Evolutionary conservation across 345 rosid genomes (phyloP).

Genomic region (Lepidium sativum): DNA sequence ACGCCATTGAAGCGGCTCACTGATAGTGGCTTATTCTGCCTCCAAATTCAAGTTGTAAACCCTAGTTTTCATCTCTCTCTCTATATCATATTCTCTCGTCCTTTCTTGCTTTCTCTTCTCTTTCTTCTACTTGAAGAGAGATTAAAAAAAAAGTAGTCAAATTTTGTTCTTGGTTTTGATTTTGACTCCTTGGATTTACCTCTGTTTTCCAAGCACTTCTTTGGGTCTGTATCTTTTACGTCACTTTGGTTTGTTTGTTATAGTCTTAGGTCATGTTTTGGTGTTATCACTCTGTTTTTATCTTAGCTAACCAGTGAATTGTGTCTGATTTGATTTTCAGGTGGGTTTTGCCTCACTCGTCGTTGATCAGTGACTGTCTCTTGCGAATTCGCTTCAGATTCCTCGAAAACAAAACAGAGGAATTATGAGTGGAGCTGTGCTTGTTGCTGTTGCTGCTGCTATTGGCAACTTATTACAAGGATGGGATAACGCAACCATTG

Average conservation of each 20-base stretch:
- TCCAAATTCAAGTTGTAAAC: constrained; percentile 22
- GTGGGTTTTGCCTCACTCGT: constrained; percentile 15
- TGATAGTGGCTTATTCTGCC: constrained; percentile 35
- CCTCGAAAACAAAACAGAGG: not conserved
- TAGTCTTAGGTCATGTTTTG: constrained; percentile 13
- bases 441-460: constrained; percentile 85
- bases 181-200: constrained; percentile 27
- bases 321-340: constrained; percentile 28
- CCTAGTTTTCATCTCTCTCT: constrained; percentile 25
- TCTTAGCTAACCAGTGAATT: constrained; percentile 8
- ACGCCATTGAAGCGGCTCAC: constrained; percentile 36
- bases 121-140: constrained; percentile 20
- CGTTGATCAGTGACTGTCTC: constrained; percentile 4
- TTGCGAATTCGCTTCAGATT: constrained; percentile 19
- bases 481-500: constrained; percentile 98
- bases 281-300: constrained; percentile 5
- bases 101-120: constrained; percentile 17
- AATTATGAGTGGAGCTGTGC: constrained; percentile 86
- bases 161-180: constrained; percentile 22
- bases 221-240: constrained; percentile 13
- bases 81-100: not conserved
- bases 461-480: constrained; percentile 96
- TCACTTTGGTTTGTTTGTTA: constrained; percentile 21
- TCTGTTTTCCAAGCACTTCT: not conserved
- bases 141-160: constrained; percentile 17